Evolutionary conservation across 208 protist species (phyloP).

Genomic region (Crithidia fasciculata): DNA sequence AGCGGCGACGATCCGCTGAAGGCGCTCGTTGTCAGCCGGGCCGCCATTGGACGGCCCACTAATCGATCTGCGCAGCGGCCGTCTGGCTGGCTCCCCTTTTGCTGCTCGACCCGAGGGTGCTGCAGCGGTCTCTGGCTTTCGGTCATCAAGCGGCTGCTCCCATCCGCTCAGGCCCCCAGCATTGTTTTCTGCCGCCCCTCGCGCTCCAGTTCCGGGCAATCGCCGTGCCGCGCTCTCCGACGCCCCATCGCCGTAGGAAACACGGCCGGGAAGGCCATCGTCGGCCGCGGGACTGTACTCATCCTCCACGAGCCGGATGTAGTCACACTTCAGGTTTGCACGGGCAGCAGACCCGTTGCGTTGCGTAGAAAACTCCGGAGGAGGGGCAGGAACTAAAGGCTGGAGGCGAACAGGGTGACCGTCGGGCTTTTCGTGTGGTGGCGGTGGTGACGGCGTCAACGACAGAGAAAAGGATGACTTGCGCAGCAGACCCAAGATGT

Average conservation of each 20-base stretch:
- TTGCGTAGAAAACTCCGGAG: neutral
- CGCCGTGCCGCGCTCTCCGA: neutral
- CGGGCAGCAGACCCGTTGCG: neutral
- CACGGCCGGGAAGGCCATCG: neutral
- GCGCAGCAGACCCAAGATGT: neutral
- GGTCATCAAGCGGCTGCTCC: slow-evolving; percentile 27
- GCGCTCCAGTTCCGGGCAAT: neutral
- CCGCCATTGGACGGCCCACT: slow-evolving; percentile 1
- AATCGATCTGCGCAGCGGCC: slow-evolving; percentile 7
- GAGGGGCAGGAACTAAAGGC: slow-evolving; percentile 2
- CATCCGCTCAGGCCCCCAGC: slow-evolving; percentile 32
- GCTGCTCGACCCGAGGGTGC: neutral
- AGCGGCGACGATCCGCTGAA: slow-evolving; percentile 43
- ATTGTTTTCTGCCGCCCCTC: neutral
- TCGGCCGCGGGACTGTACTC: neutral
- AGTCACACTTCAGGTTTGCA: slow-evolving; percentile 14
- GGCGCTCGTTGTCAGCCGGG: slow-evolving; percentile 30
- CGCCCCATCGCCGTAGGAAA: slow-evolving; percentile 7
- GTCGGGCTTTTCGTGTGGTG: neutral
- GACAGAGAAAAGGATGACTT: neutral
- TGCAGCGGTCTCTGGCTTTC: neutral
- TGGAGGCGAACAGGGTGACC: neutral
- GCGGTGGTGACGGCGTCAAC: slow-evolving; percentile 4
- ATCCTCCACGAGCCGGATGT: slow-evolving; percentile 39
- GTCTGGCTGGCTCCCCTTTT: slow-evolving; percentile 17